A percentile compares a stretch with the other conserved stretches of the same genome.
phyloP scores from a whole-genome alignment of 2,329 filamentous ascomycete genomes.

The Bipolaris cookei region DNA sequence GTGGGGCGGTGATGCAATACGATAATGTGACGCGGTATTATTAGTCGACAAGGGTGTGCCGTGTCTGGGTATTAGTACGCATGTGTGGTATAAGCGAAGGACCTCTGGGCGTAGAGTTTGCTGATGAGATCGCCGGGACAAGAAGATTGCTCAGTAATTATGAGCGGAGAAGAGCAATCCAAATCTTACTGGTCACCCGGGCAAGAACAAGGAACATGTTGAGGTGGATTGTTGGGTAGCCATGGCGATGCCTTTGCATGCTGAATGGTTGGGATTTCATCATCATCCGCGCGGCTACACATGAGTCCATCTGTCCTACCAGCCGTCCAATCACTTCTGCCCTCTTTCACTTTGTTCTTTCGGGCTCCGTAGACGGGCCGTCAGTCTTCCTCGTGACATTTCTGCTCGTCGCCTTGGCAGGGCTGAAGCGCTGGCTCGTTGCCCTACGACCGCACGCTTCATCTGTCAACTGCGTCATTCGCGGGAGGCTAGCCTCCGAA shows the following conservation, averaged over 20 bases:
- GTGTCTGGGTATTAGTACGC: background rate
- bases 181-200: background rate
- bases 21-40: slow-evolving; percentile 1
- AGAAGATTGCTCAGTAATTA: background rate
- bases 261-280: background rate
- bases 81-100: background rate
- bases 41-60: background rate
- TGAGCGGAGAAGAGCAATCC: background rate
- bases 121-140: background rate
- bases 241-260: background rate
- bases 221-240: background rate
- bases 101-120: background rate
- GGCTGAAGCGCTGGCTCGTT: background rate
- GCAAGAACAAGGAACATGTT: background rate
- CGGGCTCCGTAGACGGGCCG: background rate
- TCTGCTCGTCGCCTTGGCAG: background rate
- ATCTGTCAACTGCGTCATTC: background rate
- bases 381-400: background rate
- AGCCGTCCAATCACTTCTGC: background rate
- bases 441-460: background rate
- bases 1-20: slow-evolving; percentile 12
- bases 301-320: background rate
- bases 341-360: slow-evolving; percentile 1
- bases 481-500: background rate
- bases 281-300: slow-evolving; percentile 1